These are phyloP conservation scores for Uronychia binucleata DNA, from an alignment of 73 alveolate genomes.

Conservation along the genomic window DNA sequence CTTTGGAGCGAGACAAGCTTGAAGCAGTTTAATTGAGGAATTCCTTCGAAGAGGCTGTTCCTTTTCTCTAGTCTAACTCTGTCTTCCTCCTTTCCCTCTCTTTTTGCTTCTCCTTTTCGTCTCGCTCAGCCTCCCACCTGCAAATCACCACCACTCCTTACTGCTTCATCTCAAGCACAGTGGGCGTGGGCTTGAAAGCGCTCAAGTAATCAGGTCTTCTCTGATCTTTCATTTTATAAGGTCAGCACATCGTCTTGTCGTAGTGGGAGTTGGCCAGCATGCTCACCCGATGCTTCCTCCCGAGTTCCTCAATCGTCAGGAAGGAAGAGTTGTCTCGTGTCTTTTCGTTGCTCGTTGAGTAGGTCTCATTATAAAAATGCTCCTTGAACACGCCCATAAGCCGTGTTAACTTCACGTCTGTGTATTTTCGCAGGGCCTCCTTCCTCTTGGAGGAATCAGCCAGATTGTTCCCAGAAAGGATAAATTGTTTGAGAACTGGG, in stretches of 20 bases:
- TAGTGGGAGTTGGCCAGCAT: neutral
- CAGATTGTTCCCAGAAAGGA: neutral
- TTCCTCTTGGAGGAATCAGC: neutral
- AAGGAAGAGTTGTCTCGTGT: neutral
- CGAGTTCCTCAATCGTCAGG: neutral
- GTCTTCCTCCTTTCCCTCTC: neutral
- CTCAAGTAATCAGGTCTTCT: neutral
- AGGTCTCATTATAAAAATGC: neutral
- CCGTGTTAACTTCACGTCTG: neutral
- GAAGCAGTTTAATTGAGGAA: neutral
- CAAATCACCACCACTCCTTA: neutral
- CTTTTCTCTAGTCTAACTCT: neutral
- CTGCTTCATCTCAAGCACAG: neutral
- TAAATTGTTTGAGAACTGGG: no score
- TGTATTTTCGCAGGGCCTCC: neutral
- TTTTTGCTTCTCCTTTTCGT: neutral
- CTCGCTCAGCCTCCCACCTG: neutral
- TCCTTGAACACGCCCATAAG: neutral
- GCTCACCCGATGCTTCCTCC: neutral
- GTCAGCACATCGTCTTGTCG: neutral
- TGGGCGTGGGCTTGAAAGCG: neutral
- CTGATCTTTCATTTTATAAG: neutral
- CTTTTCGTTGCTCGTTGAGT: neutral
- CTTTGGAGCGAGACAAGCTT: neutral
- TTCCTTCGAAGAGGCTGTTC: neutral